These are phyloP conservation scores for Xylaria intraflava DNA, from an alignment of 495 filamentous ascomycete species.

Conservation along the genomic window DNA sequence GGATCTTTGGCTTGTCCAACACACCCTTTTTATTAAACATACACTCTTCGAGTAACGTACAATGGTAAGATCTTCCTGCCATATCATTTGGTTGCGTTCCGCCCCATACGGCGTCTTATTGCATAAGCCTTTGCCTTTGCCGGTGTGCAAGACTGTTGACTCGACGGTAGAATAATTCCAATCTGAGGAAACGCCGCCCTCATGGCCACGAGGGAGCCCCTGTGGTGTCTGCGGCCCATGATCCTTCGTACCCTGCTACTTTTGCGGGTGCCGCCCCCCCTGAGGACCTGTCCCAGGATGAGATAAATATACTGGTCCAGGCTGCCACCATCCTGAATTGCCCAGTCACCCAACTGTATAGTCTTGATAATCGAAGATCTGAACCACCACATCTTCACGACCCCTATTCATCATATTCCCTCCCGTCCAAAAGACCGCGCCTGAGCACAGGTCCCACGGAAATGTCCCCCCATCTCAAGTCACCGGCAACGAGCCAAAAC, in stretches of 20 bases:
- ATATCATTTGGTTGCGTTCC: constrained; percentile 20
- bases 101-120: constrained; percentile 22
- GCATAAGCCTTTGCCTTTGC: constrained; percentile 18
- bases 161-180: constrained; percentile 41
- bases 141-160: constrained; percentile 40
- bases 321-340: constrained; percentile 27
- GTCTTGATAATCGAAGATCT: constrained; percentile 23
- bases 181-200: constrained; percentile 43
- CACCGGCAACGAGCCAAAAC: constrained; percentile 22
- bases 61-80: constrained; percentile 43
- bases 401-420: constrained; percentile 14
- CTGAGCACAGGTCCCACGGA: constrained; percentile 24
- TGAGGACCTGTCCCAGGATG: constrained; percentile 25
- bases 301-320: constrained; percentile 37
- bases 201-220: constrained; percentile 36
- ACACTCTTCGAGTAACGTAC: constrained; percentile 19
- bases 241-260: constrained; percentile 25
- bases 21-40: constrained; percentile 20
- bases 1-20: constrained; percentile 31
- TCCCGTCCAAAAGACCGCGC: constrained; percentile 32
- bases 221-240: constrained; percentile 33
- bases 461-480: constrained; percentile 33
- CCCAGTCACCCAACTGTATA: constrained; percentile 22
- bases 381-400: constrained; percentile 16
- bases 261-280: constrained; percentile 22